phyloP scores from a whole-genome alignment of 2,329 filamentous ascomycete species.

The Sporothrix pallida region DNA sequence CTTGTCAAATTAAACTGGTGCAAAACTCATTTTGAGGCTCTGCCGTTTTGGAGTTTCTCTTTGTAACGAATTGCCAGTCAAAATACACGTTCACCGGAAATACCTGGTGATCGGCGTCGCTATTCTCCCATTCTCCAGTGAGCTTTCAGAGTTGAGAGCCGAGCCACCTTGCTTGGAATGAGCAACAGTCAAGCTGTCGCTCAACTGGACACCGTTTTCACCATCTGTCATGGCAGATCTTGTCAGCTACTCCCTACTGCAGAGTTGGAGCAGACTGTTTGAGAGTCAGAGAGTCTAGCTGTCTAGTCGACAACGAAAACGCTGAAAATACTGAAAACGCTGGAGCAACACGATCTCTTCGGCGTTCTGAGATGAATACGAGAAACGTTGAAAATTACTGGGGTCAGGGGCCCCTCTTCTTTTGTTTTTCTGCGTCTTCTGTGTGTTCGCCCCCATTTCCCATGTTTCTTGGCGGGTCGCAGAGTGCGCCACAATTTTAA shows the following conservation, averaged over 20 bases:
- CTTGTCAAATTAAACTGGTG: slow-evolving; percentile 10
- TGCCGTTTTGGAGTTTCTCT: too few relatives aligned
- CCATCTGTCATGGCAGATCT: too few relatives aligned
- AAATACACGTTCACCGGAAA: not conserved
- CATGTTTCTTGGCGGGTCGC: not conserved
- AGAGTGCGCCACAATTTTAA: slow-evolving; percentile 15
- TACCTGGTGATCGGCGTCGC: not conserved
- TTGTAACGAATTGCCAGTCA: not conserved
- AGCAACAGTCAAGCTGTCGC: too few relatives aligned
- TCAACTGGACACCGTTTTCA: too few relatives aligned
- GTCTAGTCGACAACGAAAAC: too few relatives aligned
- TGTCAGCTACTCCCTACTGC: too few relatives aligned
- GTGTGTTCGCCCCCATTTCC: not conserved
- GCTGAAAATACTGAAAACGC: too few relatives aligned
- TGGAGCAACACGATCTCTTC: too few relatives aligned
- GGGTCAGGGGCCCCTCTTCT: not conserved
- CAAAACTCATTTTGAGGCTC: not conserved
- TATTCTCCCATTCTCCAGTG: not conserved
- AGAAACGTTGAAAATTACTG: not conserved
- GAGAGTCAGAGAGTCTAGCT: too few relatives aligned
- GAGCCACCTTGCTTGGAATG: not conserved
- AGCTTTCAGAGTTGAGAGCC: not conserved
- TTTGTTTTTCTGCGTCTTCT: too few relatives aligned
- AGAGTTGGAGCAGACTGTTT: too few relatives aligned
- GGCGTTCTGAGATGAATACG: not conserved